Conservation (phyloP, 2,329 filamentous ascomycete species). For the Nemania abortiva region DNA sequence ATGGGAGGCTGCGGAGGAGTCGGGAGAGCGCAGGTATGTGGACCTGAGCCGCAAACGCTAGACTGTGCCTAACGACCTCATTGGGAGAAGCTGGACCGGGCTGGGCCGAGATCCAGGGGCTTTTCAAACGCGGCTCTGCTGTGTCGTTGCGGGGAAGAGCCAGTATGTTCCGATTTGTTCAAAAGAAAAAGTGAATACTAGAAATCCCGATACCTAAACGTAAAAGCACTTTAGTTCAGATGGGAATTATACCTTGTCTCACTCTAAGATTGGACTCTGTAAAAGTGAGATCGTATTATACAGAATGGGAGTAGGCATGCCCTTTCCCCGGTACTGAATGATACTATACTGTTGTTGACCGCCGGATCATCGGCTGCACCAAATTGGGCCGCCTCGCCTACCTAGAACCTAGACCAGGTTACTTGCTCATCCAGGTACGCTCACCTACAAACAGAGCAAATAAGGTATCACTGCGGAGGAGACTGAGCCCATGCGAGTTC, state of each 20-base stretch:
- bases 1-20: slow-evolving; percentile 37
- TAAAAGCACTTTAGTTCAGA: background rate
- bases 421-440: slow-evolving; percentile 34
- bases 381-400: no score
- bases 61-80: slow-evolving; percentile 36
- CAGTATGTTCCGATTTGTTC: slow-evolving; percentile 2
- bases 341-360: slow-evolving; percentile 40
- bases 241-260: slow-evolving; percentile 3
- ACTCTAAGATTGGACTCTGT: background rate
- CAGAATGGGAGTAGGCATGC: slow-evolving; percentile 11
- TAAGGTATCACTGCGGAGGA: slow-evolving; percentile 42
- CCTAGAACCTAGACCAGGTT: slow-evolving; percentile 1
- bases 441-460: slow-evolving; percentile 42
- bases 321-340: no score
- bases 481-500: slow-evolving; percentile 5
- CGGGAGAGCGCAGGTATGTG: slow-evolving; percentile 46
- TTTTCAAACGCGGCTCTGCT: slow-evolving; percentile 31
- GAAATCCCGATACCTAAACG: background rate
- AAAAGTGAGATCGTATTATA: slow-evolving; percentile 16
- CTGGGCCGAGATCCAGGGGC: slow-evolving; percentile 3
- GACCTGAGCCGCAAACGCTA: slow-evolving; percentile 46
- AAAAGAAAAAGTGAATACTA: background rate
- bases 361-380: slow-evolving; percentile 40
- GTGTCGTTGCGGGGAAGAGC: background rate
- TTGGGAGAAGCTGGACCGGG: slow-evolving; percentile 35